phyloP scores from a whole-genome alignment of 768 basidiomycete genomes.

The Mrakia gelida region DNA sequence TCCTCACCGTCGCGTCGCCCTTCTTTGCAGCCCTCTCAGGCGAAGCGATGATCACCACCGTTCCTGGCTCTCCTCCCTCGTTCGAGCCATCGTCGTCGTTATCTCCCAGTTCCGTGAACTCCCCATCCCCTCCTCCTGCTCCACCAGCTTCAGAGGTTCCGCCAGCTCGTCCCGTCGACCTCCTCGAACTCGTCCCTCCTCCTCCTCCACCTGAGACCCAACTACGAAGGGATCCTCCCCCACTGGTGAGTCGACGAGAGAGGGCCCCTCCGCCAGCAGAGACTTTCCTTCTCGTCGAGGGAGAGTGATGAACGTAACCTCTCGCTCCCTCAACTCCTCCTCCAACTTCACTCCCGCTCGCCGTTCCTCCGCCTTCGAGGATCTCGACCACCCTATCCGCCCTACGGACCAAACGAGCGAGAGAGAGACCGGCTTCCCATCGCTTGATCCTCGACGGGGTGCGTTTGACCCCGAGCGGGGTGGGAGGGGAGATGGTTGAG shows the following conservation, averaged over 20 bases:
- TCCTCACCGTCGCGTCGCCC: background rate
- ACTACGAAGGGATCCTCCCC: background rate
- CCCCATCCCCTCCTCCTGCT: background rate
- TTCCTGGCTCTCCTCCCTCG: background rate
- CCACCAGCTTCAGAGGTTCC: background rate
- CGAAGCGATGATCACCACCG: background rate
- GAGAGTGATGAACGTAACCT: background rate
- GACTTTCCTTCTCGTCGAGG: background rate
- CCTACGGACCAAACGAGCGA: background rate
- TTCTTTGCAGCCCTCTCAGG: background rate
- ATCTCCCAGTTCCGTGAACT: background rate
- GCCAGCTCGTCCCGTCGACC: background rate
- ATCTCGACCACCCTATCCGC: background rate
- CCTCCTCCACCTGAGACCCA: conserved; percentile 2
- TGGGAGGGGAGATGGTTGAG: background rate
- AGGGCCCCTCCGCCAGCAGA: background rate
- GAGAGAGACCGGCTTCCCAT: background rate
- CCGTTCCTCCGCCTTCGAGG: background rate
- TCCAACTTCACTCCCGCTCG: background rate
- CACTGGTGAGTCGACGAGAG: background rate
- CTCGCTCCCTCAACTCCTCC: background rate
- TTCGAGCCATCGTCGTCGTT: background rate
- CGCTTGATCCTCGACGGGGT: background rate
- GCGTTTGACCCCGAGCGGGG: background rate
- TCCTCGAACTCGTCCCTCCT: background rate